A percentile compares a stretch with the other conserved stretches of the same genome.
Conservation (phyloP, 352 stramenopile genomes). For the Globisporangium cederbergense region DNA sequence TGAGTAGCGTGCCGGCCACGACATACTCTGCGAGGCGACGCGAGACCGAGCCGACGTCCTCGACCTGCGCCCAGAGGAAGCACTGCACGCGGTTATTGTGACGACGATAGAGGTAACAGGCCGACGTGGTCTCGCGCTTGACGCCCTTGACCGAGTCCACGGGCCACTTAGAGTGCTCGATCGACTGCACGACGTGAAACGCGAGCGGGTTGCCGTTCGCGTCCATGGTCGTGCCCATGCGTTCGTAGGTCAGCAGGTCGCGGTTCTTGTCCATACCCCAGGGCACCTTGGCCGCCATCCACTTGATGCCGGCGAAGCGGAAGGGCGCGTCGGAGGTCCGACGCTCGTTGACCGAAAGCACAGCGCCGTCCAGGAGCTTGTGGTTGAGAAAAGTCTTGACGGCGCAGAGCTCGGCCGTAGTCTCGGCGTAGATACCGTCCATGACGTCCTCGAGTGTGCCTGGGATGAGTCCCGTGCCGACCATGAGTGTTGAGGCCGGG, state of each 20-base stretch:
- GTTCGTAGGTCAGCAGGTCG: conserved; percentile 42
- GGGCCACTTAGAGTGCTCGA: conserved; percentile 49
- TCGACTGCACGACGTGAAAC: conserved; percentile 57
- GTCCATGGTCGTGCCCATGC: conserved; percentile 51
- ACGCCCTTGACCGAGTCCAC: conserved; percentile 40
- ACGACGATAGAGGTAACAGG: conserved; percentile 41
- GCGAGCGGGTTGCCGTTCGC: conserved; percentile 39
- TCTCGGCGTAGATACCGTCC: conserved; percentile 42
- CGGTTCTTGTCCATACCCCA: conserved; percentile 30
- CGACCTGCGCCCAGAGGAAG: conserved; percentile 29
- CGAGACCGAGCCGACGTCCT: conserved; percentile 19
- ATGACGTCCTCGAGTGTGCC: conserved; percentile 33
- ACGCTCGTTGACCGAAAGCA: conserved; percentile 31
- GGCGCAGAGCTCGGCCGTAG: conserved; percentile 31
- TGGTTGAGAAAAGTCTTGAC: conserved; percentile 36
- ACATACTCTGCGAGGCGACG: conserved; percentile 16
- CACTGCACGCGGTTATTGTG: conserved; percentile 33
- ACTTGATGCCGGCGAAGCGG: conserved; percentile 50
- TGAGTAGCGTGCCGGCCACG: conserved; percentile 20
- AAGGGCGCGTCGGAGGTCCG: conserved; percentile 30
- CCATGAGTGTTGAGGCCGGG: conserved; percentile 13
- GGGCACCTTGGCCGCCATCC: conserved; percentile 27
- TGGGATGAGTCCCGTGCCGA: conserved; percentile 12
- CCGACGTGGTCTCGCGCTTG: conserved; percentile 45
- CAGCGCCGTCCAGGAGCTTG: conserved; percentile 27